phyloP scores from a whole-genome alignment of 2,329 filamentous ascomycete species.

The Beauveria medogensis region DNA sequence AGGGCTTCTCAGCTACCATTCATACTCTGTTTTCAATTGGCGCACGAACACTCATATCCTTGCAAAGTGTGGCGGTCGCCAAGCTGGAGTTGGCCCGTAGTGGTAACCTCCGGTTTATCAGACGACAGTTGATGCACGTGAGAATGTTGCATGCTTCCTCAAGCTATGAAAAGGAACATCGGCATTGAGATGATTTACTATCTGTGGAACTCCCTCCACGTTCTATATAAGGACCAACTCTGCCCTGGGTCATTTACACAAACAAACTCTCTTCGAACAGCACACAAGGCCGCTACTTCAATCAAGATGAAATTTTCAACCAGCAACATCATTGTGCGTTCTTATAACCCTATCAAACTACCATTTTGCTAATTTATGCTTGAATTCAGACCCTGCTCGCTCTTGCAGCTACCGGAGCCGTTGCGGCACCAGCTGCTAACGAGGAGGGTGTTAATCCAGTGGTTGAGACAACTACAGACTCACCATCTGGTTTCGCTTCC shows the following conservation, averaged over 20 bases:
- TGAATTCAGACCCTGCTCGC: background rate
- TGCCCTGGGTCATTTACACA: background rate
- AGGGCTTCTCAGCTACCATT: background rate
- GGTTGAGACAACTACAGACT: background rate
- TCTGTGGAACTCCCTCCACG: background rate
- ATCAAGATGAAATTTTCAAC: background rate
- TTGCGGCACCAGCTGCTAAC: background rate
- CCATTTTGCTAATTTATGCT: background rate
- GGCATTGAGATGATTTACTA: background rate
- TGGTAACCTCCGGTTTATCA: constrained; percentile 1
- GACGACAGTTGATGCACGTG: background rate
- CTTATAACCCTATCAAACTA: background rate
- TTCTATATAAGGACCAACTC: background rate
- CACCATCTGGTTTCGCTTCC: background rate
- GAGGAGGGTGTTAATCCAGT: background rate
- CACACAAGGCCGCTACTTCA: background rate
- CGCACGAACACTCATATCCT: constrained; percentile 28
- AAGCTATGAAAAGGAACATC: too few species aligned
- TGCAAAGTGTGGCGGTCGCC: constrained; percentile 39
- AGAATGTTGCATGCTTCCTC: background rate
- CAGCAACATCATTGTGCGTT: background rate
- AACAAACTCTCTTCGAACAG: background rate
- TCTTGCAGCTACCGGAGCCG: background rate
- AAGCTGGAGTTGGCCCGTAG: background rate
- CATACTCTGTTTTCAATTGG: background rate